Base-by-base conservation (phyloP, 2,329 filamentous ascomycete species). In the Exophiala xenobiotica region DNA sequence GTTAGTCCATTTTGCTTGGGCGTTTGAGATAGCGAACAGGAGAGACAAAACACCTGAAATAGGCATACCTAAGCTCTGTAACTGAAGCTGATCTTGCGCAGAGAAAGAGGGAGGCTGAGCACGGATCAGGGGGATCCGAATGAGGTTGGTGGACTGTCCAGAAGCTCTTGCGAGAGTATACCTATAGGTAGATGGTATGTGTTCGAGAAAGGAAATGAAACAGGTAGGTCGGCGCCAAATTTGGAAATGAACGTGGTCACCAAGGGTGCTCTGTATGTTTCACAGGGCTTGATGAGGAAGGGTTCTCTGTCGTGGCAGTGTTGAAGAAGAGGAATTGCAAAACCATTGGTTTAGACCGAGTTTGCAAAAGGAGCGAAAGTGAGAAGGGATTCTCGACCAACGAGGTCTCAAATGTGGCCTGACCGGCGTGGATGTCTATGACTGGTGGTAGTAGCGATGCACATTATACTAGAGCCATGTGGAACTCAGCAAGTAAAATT, bases 1-100 rank as follows among this genome's bases (percentile, higher is more conserved):
- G 60, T 65, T 49, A 65, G 54, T 54, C 46, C 52, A 57, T 58
- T 38, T 59, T 42, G 38, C 41, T 46, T 16, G n/a, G 40, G 35
- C 31, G 29, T 31, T 37, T 46, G 38, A 40, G 42, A 51, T 20
- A 49, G 14, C 35, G n/a, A 50, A 33, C 41, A 45, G 38, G 39
- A 29, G 38, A 54, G 41, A 51, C 40, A 49, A 33, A 37, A 46
- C 47, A 51, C 51, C 54, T 57, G 50, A 57, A 57, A 57, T 57
- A 57, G 54, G 37, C 44, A 53, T 45, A 51, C 50, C 51, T 49
- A 48, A 37, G 39, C 29, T 53, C 35, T 33, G 22, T n/a, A 46
- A 42, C 33, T 37, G 31, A 26, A 40, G 46, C 18, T 22, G 37
- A 49, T 52, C 53, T 33, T 45, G 14, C 18, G 46, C 40, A n/a